phyloP scores from a whole-genome alignment of 352 stramenopile species.

The Globisporangium polare region DNA sequence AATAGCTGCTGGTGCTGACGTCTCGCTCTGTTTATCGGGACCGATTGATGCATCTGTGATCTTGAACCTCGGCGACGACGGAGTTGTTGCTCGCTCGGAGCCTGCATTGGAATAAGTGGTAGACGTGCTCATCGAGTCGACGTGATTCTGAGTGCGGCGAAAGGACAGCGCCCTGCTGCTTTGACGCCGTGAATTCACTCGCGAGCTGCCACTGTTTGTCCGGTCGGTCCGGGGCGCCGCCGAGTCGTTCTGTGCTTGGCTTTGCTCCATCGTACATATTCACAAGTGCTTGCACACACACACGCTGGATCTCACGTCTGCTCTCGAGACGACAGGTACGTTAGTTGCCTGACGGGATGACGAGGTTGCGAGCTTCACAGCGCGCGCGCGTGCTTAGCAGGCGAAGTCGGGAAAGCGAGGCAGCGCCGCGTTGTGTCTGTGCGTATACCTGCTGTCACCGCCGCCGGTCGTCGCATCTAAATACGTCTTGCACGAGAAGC shows the following conservation, averaged over 20 bases:
- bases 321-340: neutral
- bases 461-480: neutral
- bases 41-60: constrained; percentile 4
- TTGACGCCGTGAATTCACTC: neutral
- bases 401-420: neutral
- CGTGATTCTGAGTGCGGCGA: neutral
- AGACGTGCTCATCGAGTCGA: neutral
- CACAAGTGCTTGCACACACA: neutral
- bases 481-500: neutral
- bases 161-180: neutral
- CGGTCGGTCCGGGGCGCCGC: neutral
- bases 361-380: neutral
- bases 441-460: neutral
- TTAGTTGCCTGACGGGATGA: neutral
- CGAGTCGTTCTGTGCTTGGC: neutral
- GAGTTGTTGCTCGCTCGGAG: neutral
- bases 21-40: neutral
- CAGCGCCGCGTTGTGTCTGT: neutral
- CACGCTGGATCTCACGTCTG: neutral
- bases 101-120: neutral
- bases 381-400: neutral
- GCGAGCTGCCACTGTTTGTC: neutral
- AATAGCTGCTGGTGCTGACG: neutral
- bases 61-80: neutral
- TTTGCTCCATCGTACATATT: constrained; percentile 11